Conservation (phyloP, 257 asterid species). For the Solanum okadae region DNA sequence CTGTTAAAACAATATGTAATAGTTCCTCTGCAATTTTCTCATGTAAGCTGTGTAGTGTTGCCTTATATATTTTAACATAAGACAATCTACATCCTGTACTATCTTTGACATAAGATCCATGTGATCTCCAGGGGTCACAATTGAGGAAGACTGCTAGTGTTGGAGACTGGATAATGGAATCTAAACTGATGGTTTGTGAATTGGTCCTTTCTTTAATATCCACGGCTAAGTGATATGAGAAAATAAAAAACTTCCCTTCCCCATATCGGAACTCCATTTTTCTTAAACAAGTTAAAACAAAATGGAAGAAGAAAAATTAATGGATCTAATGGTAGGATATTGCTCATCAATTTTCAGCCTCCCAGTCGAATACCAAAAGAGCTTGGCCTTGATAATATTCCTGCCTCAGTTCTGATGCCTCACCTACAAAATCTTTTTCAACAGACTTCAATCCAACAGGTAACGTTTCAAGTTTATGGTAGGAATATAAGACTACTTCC, state of each 20-base stretch:
- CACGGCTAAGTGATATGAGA: background rate
- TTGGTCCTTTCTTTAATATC: conserved; percentile 1
- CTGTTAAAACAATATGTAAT: conserved; percentile 13
- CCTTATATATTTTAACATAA: conserved; percentile 1
- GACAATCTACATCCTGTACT: conserved; percentile 10
- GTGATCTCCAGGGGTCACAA: conserved; percentile 65
- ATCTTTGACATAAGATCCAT: conserved; percentile 13
- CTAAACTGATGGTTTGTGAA: conserved; percentile 63
- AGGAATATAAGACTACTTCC: background rate
- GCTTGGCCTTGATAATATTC: conserved; percentile 39
- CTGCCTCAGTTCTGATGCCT: conserved; percentile 85
- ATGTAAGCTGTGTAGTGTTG: conserved; percentile 30
- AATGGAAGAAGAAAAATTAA: background rate
- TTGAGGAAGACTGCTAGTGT: conserved; percentile 92
- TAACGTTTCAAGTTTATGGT: background rate
- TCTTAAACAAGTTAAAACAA: background rate
- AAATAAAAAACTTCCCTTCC: background rate
- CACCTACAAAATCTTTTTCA: conserved; percentile 94
- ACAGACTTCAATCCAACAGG: conserved; percentile 95
- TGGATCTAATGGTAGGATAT: conserved; percentile 1
- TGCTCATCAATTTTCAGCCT: conserved; percentile 51
- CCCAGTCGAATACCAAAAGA: conserved; percentile 51
- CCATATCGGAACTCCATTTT: background rate
- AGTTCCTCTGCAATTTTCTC: conserved; percentile 59
- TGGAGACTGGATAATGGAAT: conserved; percentile 81